Conservation (phyloP, 139 green algal genomes). For the Raphidocelis subcapitata region DNA sequence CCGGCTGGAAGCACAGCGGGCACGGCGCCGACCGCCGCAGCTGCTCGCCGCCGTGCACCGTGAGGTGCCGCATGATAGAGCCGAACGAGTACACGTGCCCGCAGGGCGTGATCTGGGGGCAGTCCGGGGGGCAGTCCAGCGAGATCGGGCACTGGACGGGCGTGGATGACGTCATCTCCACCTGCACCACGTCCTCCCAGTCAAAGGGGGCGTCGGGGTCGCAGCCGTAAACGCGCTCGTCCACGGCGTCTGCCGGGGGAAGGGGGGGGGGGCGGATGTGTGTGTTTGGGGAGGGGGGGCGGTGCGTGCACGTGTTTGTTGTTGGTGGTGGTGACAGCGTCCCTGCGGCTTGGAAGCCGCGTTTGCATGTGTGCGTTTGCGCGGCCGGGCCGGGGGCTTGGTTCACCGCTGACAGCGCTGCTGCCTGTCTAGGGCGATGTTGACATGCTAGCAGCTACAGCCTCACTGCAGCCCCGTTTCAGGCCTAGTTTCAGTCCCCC, state of each 20-base stretch:
- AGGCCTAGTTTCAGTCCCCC: not conserved
- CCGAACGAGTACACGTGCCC: slow-evolving; percentile 85
- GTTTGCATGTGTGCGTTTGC: no score
- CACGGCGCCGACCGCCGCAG: slow-evolving; percentile 61
- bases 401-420: no score
- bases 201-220: slow-evolving; percentile 82
- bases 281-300: no score
- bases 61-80: slow-evolving; percentile 82
- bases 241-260: slow-evolving; percentile 48
- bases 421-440: no score
- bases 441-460: no score
- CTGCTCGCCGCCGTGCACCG: slow-evolving; percentile 58
- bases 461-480: no score
- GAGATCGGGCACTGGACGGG: slow-evolving; percentile 80
- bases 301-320: no score
- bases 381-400: no score
- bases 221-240: slow-evolving; percentile 43
- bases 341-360: no score
- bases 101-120: slow-evolving; percentile 85
- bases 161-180: slow-evolving; percentile 49
- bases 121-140: slow-evolving; percentile 67
- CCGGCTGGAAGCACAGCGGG: slow-evolving; percentile 65
- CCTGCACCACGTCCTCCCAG: slow-evolving; percentile 82
- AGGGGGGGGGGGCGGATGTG: no score
- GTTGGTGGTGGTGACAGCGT: no score